Evolutionary conservation across 176 grass and related monocot species (phyloP).

Genomic region (Oryza longistaminata): DNA sequence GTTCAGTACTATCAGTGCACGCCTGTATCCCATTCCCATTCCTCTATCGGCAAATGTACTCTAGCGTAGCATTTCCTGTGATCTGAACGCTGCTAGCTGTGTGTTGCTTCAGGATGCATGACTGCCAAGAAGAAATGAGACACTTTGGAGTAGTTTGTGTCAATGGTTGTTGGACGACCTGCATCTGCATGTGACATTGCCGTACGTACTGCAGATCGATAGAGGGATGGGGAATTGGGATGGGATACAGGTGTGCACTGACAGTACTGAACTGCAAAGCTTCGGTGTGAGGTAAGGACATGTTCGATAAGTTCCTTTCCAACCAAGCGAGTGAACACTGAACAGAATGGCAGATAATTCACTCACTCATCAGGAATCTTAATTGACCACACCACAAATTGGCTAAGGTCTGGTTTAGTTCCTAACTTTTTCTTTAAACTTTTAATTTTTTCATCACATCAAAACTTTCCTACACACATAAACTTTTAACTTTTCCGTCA

Average conservation of each 20-base stretch:
- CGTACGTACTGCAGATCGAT: neutral
- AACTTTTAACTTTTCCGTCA: too few relatives aligned
- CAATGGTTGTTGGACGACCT: neutral
- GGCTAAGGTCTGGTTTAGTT: too few relatives aligned
- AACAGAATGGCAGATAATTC: too few relatives aligned
- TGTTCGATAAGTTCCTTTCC: neutral
- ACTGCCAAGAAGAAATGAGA: neutral
- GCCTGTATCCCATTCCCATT: too few relatives aligned
- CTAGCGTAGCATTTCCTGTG: neutral
- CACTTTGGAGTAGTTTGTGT: neutral
- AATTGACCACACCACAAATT: too few relatives aligned
- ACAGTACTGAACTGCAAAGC: neutral
- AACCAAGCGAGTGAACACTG: neutral
- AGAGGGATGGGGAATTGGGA: neutral
- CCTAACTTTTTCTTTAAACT: too few relatives aligned
- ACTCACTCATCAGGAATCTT: too few relatives aligned
- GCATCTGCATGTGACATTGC: neutral
- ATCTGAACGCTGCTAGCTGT: neutral
- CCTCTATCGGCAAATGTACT: too few relatives aligned
- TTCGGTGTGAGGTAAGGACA: neutral
- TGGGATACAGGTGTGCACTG: neutral
- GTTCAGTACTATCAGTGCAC: too few relatives aligned
- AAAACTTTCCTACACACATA: too few relatives aligned
- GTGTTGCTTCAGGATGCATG: neutral
- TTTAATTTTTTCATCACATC: too few relatives aligned